phyloP scores from a whole-genome alignment of 1,284 basidiomycete genomes.

The Papiliotrema flavescens region DNA sequence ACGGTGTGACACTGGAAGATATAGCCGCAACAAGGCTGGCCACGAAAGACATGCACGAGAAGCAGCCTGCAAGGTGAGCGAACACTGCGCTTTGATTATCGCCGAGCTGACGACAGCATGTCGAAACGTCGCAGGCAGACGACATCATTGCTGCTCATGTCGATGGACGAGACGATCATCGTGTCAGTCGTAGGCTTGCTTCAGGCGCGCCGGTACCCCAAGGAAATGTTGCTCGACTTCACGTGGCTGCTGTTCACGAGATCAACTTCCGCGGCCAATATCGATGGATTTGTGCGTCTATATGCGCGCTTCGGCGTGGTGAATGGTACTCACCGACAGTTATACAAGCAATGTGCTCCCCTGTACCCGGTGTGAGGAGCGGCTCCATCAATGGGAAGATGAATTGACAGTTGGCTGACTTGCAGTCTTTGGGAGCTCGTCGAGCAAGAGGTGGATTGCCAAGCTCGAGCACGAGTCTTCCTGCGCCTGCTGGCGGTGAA shows the following conservation, averaged over 20 bases:
- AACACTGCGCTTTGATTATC: background rate
- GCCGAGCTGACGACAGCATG: conserved; percentile 4
- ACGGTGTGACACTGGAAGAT: conserved; percentile 21
- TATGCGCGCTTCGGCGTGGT: conserved; percentile 3
- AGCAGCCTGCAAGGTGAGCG: conserved; percentile 19
- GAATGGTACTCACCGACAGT: background rate
- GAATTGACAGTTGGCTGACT: too few species aligned
- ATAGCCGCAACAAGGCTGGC: conserved; percentile 15
- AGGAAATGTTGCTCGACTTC: conserved; percentile 33
- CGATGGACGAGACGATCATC: conserved; percentile 21
- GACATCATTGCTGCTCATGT: conserved; percentile 1
- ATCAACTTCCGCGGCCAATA: conserved; percentile 19
- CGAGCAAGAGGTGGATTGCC: conserved; percentile 17
- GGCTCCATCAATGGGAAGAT: too few species aligned
- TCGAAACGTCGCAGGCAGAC: conserved; percentile 15
- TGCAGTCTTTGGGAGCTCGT: conserved; percentile 35
- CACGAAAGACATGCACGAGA: conserved; percentile 5
- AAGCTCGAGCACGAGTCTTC: conserved; percentile 23
- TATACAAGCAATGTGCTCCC: conserved; percentile 16
- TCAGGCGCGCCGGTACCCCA: conserved; percentile 8
- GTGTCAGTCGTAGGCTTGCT: conserved; percentile 19
- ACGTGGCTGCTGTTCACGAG: conserved; percentile 38
- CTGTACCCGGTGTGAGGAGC: conserved; percentile 15
- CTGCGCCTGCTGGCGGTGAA: conserved; percentile 36
- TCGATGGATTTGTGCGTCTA: conserved; percentile 31